A percentile compares a stretch with the other conserved stretches of the same genome.
Evolutionary conservation across 2,329 filamentous ascomycete genomes (phyloP).

Genomic region (Karstenula rhodostoma): DNA sequence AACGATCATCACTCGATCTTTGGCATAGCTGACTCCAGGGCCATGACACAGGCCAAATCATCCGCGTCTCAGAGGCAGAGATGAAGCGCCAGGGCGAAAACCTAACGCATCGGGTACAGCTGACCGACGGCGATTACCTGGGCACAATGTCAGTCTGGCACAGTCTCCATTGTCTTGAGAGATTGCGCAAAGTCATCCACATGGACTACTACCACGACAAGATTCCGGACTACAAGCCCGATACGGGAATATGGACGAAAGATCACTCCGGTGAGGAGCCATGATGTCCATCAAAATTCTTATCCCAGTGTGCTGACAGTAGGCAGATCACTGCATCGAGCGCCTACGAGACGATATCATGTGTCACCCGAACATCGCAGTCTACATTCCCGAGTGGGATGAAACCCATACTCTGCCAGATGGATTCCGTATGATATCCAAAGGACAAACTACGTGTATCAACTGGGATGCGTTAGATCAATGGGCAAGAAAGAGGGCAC

Average conservation of each 20-base stretch:
- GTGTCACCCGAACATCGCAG: constrained; percentile 12
- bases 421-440: constrained; percentile 5
- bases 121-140: constrained; percentile 10
- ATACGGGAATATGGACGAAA: constrained; percentile 8
- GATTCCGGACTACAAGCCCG: constrained; percentile 3
- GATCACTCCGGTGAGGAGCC: constrained; percentile 6
- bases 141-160: constrained; percentile 15
- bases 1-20: no score
- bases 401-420: constrained; percentile 2
- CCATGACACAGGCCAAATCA: constrained; percentile 6
- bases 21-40: not conserved
- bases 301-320: not conserved
- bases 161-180: constrained; percentile 13
- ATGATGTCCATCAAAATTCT: not conserved
- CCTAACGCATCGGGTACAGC: constrained; percentile 1
- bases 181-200: constrained; percentile 10
- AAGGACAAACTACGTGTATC: constrained; percentile 9
- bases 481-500: constrained; percentile 12
- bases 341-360: constrained; percentile 12
- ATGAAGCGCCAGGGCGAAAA: constrained; percentile 12
- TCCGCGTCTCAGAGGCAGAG: constrained; percentile 10
- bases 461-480: constrained; percentile 11
- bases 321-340: constrained; percentile 15
- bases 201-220: constrained; percentile 7
- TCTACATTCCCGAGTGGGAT: constrained; percentile 11